Percentiles rank a stretch among this genome's conserved stretches.
These are phyloP conservation scores for Solanum hybrid DNA, from an alignment of 305 asterid genomes.

Conservation along the genomic window DNA sequence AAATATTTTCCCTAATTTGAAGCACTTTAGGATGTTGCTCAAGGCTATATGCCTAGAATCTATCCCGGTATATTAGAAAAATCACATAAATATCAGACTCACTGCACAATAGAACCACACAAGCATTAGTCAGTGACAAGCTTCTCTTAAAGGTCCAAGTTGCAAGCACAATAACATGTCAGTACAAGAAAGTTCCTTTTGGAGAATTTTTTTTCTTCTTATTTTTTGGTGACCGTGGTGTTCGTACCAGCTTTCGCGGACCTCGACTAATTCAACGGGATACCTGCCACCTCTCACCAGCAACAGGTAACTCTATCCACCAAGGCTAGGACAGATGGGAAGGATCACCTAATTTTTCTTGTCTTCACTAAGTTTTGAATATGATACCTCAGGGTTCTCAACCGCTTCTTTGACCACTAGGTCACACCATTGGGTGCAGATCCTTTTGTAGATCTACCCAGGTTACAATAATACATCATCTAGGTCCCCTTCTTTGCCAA, in stretches of 20 bases:
- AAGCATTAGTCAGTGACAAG: background rate
- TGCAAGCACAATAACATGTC: background rate
- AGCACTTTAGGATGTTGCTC: constrained; percentile 96
- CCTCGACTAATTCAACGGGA: background rate
- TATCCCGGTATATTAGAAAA: constrained; percentile 50
- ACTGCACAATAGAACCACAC: background rate
- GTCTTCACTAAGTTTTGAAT: background rate
- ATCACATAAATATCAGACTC: constrained; percentile 16
- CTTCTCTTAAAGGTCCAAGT: background rate
- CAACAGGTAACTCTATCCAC: background rate
- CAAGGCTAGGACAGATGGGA: background rate
- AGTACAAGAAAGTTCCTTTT: background rate
- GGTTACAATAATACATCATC: background rate
- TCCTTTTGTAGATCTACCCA: background rate
- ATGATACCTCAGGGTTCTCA: background rate
- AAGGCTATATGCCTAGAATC: constrained; percentile 68
- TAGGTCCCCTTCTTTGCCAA: background rate
- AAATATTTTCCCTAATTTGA: constrained; percentile 85
- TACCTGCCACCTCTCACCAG: background rate
- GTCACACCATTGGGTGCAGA: background rate
- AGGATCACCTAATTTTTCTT: background rate
- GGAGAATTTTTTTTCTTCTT: background rate
- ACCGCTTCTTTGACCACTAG: background rate
- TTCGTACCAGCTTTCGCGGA: background rate
- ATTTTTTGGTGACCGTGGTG: background rate